A percentile compares a stretch with the other conserved stretches of the same genome.
Conservation (phyloP, 2,329 filamentous ascomycete genomes). For the Botrytis elliptica region DNA sequence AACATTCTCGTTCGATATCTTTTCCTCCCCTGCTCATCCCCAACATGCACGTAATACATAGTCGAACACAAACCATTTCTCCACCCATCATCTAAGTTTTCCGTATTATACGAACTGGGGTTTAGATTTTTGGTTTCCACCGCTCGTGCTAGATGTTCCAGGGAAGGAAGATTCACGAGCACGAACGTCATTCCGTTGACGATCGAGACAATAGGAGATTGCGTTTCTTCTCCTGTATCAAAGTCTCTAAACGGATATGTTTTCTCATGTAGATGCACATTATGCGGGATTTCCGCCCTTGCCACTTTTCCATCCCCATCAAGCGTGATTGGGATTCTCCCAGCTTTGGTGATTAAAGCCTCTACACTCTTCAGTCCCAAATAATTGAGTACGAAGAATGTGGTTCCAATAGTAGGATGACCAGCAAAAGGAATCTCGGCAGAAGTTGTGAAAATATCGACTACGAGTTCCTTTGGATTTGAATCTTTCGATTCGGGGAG, state of each 20-base stretch:
- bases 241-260: conserved; percentile 39
- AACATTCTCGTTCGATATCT: conserved; percentile 58
- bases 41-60: conserved; percentile 35
- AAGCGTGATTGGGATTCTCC: conserved; percentile 50
- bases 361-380: conserved; percentile 17
- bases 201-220: conserved; percentile 55
- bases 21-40: conserved; percentile 33
- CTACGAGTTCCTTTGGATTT: conserved; percentile 38
- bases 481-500: conserved; percentile 32
- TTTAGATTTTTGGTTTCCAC: conserved; percentile 36
- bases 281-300: conserved; percentile 64
- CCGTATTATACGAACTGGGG: conserved; percentile 36
- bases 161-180: conserved; percentile 59
- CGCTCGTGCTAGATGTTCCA: conserved; percentile 47
- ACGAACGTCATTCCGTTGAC: conserved; percentile 74
- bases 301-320: conserved; percentile 47
- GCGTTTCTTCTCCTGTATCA: conserved; percentile 32
- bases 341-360: conserved; percentile 53
- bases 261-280: conserved; percentile 58
- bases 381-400: conserved; percentile 45
- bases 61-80: conserved; percentile 27
- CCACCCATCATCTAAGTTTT: conserved; percentile 34
- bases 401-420: conserved; percentile 59
- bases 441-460: conserved; percentile 59
- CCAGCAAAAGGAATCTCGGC: conserved; percentile 61